Evolutionary conservation across 306 rosid species (phyloP).

Genomic region (Trifolium fragiferum): DNA sequence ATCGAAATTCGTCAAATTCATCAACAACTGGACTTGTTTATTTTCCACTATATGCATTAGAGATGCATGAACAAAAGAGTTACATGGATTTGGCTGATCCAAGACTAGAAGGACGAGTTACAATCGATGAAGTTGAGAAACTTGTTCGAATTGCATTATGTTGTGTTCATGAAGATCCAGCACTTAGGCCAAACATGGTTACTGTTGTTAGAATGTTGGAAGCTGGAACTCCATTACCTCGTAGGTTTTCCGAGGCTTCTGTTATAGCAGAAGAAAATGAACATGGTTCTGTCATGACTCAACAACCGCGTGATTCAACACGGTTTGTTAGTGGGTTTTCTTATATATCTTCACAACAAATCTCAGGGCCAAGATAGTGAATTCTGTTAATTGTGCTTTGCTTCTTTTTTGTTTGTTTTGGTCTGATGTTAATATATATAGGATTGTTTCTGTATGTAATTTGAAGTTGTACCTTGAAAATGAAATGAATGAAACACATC

Average conservation of each 20-base stretch:
- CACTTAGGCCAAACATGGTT: conserved; percentile 79
- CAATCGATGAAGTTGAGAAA: conserved; percentile 71
- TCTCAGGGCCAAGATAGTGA: conserved; percentile 89
- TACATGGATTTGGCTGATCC: conserved; percentile 80
- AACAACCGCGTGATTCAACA: conserved; percentile 44
- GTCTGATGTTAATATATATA: not conserved
- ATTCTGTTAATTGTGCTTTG: not conserved
- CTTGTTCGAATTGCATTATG: conserved; percentile 75
- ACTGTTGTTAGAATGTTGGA: conserved; percentile 81
- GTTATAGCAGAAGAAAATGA: conserved; percentile 58
- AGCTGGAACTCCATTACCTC: conserved; percentile 67
- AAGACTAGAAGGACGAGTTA: conserved; percentile 72
- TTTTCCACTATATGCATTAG: conserved; percentile 80
- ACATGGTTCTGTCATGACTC: conserved; percentile 34
- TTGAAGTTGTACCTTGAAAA: conserved; percentile 7
- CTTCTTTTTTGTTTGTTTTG: not conserved
- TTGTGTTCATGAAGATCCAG: conserved; percentile 90
- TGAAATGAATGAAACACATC: not conserved
- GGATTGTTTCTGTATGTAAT: conserved; percentile 21
- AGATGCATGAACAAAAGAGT: conserved; percentile 83
- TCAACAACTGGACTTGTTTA: conserved; percentile 62
- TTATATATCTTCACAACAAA: conserved; percentile 71
- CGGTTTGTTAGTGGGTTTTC: conserved; percentile 41
- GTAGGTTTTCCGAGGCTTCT: conserved; percentile 79
- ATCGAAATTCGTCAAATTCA: conserved; percentile 59